Evolutionary conservation across 106 monocot genomes (phyloP).

Genomic region (Platanthera guangdongensis): DNA sequence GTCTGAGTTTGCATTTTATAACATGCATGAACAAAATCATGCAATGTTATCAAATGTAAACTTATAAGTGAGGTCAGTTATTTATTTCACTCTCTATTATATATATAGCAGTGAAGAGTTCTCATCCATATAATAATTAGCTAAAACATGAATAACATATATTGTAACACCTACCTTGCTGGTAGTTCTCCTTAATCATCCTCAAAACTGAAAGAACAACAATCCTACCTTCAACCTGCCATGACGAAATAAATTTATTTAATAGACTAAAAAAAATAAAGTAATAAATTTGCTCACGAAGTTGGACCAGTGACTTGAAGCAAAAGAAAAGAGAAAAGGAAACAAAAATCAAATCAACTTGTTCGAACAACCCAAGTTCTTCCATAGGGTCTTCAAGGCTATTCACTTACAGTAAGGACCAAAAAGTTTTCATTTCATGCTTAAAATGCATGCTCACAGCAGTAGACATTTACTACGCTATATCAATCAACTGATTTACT

Average conservation of each 20-base stretch:
- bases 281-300: neutral
- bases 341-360: neutral
- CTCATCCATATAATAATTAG: too few relatives aligned
- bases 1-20: too few relatives aligned
- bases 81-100: too few relatives aligned
- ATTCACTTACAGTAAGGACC: neutral
- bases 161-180: conserved; percentile 23
- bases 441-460: neutral
- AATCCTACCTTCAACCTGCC: conserved; percentile 74
- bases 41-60: too few relatives aligned
- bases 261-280: conserved; percentile 1
- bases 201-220: conserved; percentile 77
- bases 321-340: neutral
- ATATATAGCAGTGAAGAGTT: too few relatives aligned
- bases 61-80: too few relatives aligned
- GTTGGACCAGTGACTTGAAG: neutral
- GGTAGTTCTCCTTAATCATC: conserved; percentile 65
- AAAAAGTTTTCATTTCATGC: neutral
- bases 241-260: conserved; percentile 7
- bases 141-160: too few relatives aligned
- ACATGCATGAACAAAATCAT: too few relatives aligned
- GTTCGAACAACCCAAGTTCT: too few relatives aligned
- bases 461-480: neutral
- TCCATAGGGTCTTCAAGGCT: neutral
- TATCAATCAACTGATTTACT: neutral